Percentiles rank a stretch among this genome's conserved stretches.
Conservation (phyloP, 1,284 basidiomycete genomes). For the Cutaneotrichosporon daszewskae region DNA sequence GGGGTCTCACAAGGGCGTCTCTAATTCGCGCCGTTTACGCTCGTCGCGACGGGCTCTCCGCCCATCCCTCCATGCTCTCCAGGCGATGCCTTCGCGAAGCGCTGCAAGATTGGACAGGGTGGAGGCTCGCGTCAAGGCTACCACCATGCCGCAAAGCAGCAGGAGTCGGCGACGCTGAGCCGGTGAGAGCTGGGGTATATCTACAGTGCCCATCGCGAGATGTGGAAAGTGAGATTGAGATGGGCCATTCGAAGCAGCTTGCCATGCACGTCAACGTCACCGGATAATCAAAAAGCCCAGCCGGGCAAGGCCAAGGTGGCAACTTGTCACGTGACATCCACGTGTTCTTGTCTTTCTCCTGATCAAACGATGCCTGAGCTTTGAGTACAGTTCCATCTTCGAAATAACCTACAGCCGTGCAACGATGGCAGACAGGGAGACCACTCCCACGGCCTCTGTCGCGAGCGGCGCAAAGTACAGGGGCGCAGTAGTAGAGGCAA, state of each 20-base stretch:
- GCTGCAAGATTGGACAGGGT: not conserved
- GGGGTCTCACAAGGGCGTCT: conserved; percentile 43
- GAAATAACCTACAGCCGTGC: too few species aligned
- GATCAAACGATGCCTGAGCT: too few species aligned
- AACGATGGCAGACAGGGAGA: conserved; percentile 32
- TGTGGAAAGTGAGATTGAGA: too few species aligned
- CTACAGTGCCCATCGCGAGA: too few species aligned
- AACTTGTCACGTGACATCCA: too few species aligned
- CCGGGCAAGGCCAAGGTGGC: too few species aligned
- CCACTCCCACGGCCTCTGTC: conserved; percentile 33
- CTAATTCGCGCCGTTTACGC: conserved; percentile 29
- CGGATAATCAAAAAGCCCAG: too few species aligned
- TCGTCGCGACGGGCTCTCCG: conserved; percentile 23
- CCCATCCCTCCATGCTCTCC: conserved; percentile 30
- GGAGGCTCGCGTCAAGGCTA: conserved; percentile 10
- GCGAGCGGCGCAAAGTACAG: conserved; percentile 58
- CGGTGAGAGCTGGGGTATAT: too few species aligned
- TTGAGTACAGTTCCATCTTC: not conserved
- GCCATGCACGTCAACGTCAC: too few species aligned
- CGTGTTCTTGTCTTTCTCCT: too few species aligned
- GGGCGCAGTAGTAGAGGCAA: conserved; percentile 64
- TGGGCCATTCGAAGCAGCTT: too few species aligned
- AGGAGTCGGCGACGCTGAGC: conserved; percentile 12
- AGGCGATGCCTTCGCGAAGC: conserved; percentile 17
- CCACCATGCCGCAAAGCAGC: conserved; percentile 14